Percentiles rank a stretch among this genome's conserved stretches.
These are phyloP conservation scores for Malus hybrid DNA, from an alignment of 331 rosid genomes.

Conservation along the genomic window DNA sequence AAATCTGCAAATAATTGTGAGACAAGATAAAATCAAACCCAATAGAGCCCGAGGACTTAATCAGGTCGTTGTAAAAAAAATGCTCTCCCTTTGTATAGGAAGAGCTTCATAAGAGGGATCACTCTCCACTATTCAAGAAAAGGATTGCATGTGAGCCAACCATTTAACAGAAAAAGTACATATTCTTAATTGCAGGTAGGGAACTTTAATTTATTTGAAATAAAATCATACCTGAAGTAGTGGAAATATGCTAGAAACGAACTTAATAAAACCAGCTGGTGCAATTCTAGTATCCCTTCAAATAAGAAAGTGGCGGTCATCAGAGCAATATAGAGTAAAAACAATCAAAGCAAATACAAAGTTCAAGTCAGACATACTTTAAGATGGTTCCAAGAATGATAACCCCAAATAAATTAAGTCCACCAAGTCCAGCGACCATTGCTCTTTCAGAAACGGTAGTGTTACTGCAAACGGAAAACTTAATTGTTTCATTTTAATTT, in stretches of 20 bases:
- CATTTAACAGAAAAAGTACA: neutral
- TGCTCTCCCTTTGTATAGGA: too few relatives aligned
- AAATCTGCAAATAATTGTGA: slow-evolving; percentile 51
- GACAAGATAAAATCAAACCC: slow-evolving; percentile 4
- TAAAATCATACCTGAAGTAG: slow-evolving; percentile 68
- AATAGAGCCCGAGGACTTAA: slow-evolving; percentile 5
- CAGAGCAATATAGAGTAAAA: slow-evolving; percentile 15
- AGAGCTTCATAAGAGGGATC: too few relatives aligned
- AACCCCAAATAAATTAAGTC: slow-evolving; percentile 91
- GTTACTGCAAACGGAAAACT: slow-evolving; percentile 50
- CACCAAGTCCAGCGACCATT: slow-evolving; percentile 84
- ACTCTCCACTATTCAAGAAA: too few relatives aligned
- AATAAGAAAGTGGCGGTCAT: slow-evolving; percentile 20
- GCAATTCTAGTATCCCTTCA: slow-evolving; percentile 61
- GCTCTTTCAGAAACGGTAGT: slow-evolving; percentile 66
- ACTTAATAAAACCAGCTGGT: slow-evolving; percentile 73
- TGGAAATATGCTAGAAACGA: slow-evolving; percentile 75
- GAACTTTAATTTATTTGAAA: slow-evolving; percentile 7
- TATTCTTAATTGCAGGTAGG: neutral
- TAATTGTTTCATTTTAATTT: slow-evolving; percentile 6
- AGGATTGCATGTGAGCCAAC: too few relatives aligned
- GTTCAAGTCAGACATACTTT: slow-evolving; percentile 48
- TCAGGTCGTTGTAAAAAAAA: neutral
- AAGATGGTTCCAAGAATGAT: slow-evolving; percentile 88
- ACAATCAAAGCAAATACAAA: slow-evolving; percentile 4